phyloP scores from a whole-genome alignment of 257 asterid genomes.

The Lantana camara region DNA sequence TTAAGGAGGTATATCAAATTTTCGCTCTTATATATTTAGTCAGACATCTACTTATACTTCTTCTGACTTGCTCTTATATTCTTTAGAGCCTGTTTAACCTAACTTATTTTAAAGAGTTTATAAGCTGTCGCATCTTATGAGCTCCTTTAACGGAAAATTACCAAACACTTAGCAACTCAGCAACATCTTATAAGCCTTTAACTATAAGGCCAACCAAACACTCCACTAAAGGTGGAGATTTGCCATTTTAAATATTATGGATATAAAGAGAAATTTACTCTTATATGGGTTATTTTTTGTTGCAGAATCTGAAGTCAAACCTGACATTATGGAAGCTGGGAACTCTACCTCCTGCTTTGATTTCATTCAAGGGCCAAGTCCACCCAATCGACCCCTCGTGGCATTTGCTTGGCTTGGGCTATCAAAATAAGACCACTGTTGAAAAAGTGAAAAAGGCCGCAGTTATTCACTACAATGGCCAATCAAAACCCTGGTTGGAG shows the following conservation, averaged over 20 bases:
- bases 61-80: slow-evolving; percentile 3
- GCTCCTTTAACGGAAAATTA: too few relatives aligned
- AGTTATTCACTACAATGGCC: slow-evolving; percentile 91
- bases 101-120: too few relatives aligned
- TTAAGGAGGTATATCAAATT: slow-evolving; percentile 60
- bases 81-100: too few relatives aligned
- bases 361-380: slow-evolving; percentile 82
- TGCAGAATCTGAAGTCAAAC: slow-evolving; percentile 89
- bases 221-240: too few relatives aligned
- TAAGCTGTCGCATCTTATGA: too few relatives aligned
- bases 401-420: slow-evolving; percentile 98
- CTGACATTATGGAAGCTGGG: slow-evolving; percentile 94
- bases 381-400: slow-evolving; percentile 88
- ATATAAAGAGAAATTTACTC: too few relatives aligned
- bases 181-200: too few relatives aligned
- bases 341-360: slow-evolving; percentile 91
- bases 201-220: too few relatives aligned
- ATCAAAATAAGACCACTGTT: slow-evolving; percentile 66
- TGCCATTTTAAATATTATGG: too few relatives aligned
- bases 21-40: slow-evolving; percentile 10
- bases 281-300: slow-evolving; percentile 11
- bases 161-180: too few relatives aligned
- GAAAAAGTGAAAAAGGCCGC: slow-evolving; percentile 76
- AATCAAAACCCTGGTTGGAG: slow-evolving; percentile 91
- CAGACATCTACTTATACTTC: slow-evolving; percentile 3